Base-by-base conservation (phyloP, 352 stramenopile species). In the Pythium angustatum region DNA sequence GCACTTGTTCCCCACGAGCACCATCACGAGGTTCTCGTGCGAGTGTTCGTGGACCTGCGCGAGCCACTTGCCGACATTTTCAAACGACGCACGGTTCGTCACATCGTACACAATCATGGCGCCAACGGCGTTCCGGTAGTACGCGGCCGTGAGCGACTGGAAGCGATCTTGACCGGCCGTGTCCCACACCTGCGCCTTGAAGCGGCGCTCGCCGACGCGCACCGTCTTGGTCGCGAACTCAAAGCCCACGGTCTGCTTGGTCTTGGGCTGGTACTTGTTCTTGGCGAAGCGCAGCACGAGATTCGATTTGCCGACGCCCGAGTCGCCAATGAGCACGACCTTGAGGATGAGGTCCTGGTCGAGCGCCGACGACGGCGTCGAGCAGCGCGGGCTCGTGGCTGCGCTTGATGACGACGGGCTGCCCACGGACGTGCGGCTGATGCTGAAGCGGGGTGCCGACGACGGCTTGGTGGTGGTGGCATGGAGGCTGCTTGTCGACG, bases 41-140 rank as follows among this genome's bases (percentile, higher is more conserved):
- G 85, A 82, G 55, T 94, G 83, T 59, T 93, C 81, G 40, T 92
- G 86, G 36, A 94, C 77, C 58, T 96, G 85, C 7, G 72, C 78
- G 57, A 94, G 73, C 87, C 87, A 94, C 24, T 79, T 77, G 6
- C 67, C 78, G 7, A 94, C 79, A 62, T 94, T 77, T 57, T 95
- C 86, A 57, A 95, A 95, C 24, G 87, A 94, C 24, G 69, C 75
- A 54, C 89, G 78, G 62, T 94, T 91, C 40, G 91, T 97, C 47
- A 98, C 92, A 68, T 98, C 91, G 69, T 97, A 98, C 24, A 97
- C 89, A 57, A 98, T 80, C 78, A 98, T 90, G 36, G 90, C 91
- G 27, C 88, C 90, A 22, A 97, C 87, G 0, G 90, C 89, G 36
- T 96, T 95, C 41, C 87, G 82, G 66, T 97, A 98, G 69, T 97